These are phyloP conservation scores for Backusella parvicylindrica DNA, from an alignment of 192 early-diverging fungal genomes.

Conservation along the genomic window DNA sequence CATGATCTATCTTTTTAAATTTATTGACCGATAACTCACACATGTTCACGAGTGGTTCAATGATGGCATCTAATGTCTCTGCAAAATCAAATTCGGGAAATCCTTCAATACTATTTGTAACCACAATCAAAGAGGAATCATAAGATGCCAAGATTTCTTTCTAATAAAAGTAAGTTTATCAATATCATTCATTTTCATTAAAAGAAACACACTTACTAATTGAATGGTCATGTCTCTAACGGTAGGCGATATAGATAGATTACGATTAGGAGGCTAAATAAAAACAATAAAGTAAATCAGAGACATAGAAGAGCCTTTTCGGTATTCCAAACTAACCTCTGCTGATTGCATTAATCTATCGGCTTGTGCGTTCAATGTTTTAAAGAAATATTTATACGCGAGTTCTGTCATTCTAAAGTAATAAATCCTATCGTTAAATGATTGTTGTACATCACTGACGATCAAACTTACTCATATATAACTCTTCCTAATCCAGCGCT, in stretches of 20 bases:
- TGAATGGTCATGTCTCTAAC: slow-evolving; percentile 68
- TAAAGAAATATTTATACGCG: slow-evolving; percentile 56
- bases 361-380: slow-evolving; percentile 49
- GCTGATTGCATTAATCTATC: slow-evolving; percentile 40
- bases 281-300: neutral
- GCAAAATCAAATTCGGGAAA: slow-evolving; percentile 57
- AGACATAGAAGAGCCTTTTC: neutral
- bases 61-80: slow-evolving; percentile 59
- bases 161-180: slow-evolving; percentile 26
- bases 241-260: slow-evolving; percentile 57
- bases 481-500: slow-evolving; percentile 47
- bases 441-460: neutral
- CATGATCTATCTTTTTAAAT: slow-evolving; percentile 53
- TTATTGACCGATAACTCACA: slow-evolving; percentile 57
- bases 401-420: slow-evolving; percentile 44
- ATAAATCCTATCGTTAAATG: neutral
- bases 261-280: slow-evolving; percentile 46
- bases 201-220: slow-evolving; percentile 43
- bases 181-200: neutral
- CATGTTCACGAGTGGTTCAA: slow-evolving; percentile 72
- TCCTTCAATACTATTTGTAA: slow-evolving; percentile 27
- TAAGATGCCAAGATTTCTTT: slow-evolving; percentile 82
- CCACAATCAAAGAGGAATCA: slow-evolving; percentile 62
- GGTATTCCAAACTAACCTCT: slow-evolving; percentile 34
- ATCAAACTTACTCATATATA: slow-evolving; percentile 50